A percentile compares a stretch with the other conserved stretches of the same genome.
Conservation (phyloP, 1,284 basidiomycete species). For the Earliella scabrosa region DNA sequence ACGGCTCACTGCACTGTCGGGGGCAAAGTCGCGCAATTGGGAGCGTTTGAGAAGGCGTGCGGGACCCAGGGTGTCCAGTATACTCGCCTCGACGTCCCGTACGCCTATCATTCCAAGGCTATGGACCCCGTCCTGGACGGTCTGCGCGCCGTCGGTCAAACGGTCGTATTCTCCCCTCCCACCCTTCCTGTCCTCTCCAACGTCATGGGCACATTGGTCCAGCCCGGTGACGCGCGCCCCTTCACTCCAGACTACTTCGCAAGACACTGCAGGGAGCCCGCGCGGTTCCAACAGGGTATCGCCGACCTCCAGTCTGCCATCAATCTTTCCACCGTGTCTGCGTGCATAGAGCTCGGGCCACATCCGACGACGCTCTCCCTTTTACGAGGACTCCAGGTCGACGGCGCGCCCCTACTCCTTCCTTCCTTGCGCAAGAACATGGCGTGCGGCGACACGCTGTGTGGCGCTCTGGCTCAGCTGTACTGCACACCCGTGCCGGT, state of each 20-base stretch:
- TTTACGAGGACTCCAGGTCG: slow-evolving; percentile 35
- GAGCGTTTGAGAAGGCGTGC: slow-evolving; percentile 44
- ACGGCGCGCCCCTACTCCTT: slow-evolving; percentile 41
- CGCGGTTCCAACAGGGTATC: slow-evolving; percentile 58
- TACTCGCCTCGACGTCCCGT: slow-evolving; percentile 54
- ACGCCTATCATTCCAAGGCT: slow-evolving; percentile 65
- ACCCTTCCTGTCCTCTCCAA: slow-evolving; percentile 63
- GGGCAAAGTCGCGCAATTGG: slow-evolving; percentile 51
- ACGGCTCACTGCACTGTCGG: slow-evolving; percentile 58
- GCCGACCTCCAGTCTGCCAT: slow-evolving; percentile 38
- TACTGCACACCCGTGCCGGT: slow-evolving; percentile 48
- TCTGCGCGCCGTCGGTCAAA: slow-evolving; percentile 44
- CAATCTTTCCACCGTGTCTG: slow-evolving; percentile 38
- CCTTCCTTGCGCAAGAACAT: slow-evolving; percentile 53
- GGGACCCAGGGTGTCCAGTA: slow-evolving; percentile 44
- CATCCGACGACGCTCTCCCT: slow-evolving; percentile 60
- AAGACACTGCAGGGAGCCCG: slow-evolving; percentile 63
- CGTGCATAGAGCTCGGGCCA: slow-evolving; percentile 71
- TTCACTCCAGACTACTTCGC: slow-evolving; percentile 60
- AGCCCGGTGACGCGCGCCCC: slow-evolving; percentile 51
- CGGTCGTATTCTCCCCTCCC: slow-evolving; percentile 47
- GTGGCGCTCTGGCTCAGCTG: slow-evolving; percentile 49
- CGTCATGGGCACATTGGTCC: slow-evolving; percentile 54
- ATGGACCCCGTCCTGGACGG: slow-evolving; percentile 60
- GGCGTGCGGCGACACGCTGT: slow-evolving; percentile 49